phyloP scores from a whole-genome alignment of 768 basidiomycete genomes.

The Hydnum rufescens region DNA sequence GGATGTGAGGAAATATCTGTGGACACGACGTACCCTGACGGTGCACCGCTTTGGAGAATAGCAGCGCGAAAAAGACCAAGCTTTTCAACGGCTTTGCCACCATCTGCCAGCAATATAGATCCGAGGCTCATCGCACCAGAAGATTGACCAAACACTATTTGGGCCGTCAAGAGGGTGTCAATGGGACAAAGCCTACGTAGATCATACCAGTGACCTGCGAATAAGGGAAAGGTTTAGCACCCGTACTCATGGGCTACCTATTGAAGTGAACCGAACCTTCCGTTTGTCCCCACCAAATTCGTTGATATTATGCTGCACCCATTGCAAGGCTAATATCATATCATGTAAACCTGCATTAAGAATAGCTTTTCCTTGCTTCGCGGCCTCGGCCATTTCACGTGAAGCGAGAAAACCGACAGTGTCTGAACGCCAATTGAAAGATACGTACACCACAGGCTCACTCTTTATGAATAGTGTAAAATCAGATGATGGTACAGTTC shows the following conservation, averaged over 20 bases:
- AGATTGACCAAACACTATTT: not conserved
- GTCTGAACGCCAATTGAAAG: constrained; percentile 6
- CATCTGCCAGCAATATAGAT: not conserved
- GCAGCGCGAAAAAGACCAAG: not conserved
- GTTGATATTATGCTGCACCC: constrained; percentile 5
- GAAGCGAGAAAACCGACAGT: constrained; percentile 6
- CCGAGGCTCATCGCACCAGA: not conserved
- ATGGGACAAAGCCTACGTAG: not conserved
- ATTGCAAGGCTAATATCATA: constrained; percentile 4
- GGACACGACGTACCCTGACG: not conserved
- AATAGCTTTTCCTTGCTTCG: not conserved
- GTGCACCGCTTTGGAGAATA: not conserved
- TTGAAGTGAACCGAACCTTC: no score
- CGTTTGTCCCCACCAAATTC: constrained; percentile 4
- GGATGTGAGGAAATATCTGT: not conserved
- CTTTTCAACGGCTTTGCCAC: not conserved
- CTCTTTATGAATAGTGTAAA: not conserved
- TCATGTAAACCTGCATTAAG: constrained; percentile 5
- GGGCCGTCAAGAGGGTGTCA: not conserved
- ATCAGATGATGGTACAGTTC: not conserved
- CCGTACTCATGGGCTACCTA: no score
- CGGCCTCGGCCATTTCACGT: not conserved
- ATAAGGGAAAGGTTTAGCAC: no score
- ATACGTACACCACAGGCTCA: constrained; percentile 4
- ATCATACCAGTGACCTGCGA: not conserved